These are phyloP conservation scores for Ceratocystis harringtonii DNA, from an alignment of 2,329 filamentous ascomycete species.

Conservation along the genomic window DNA sequence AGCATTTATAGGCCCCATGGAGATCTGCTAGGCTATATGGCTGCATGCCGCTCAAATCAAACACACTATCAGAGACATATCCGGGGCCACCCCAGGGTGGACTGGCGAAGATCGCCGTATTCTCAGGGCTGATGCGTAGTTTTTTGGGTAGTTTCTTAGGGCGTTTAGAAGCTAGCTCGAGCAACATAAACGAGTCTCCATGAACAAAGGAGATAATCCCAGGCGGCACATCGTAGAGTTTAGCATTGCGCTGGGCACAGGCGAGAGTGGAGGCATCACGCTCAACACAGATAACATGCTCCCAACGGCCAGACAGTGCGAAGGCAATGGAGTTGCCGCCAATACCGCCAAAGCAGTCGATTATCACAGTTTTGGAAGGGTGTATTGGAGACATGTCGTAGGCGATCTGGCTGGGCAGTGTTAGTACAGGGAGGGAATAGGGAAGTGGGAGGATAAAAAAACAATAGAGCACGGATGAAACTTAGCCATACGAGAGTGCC, in stretches of 20 bases:
- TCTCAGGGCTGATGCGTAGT: constrained; percentile 28
- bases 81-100: constrained; percentile 46
- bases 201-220: constrained; percentile 67
- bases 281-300: constrained; percentile 76
- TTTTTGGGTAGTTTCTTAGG: constrained; percentile 27
- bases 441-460: background rate
- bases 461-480: background rate
- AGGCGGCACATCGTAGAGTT: constrained; percentile 62
- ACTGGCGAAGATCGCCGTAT: constrained; percentile 40
- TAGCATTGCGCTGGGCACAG: constrained; percentile 85
- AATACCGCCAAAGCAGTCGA: constrained; percentile 83
- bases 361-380: constrained; percentile 46
- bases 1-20: constrained; percentile 43
- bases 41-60: constrained; percentile 73
- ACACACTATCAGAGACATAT: constrained; percentile 49
- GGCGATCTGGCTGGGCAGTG: constrained; percentile 50
- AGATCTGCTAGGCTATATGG: constrained; percentile 61
- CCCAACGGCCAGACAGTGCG: constrained; percentile 64
- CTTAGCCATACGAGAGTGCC: too few species aligned
- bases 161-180: constrained; percentile 17
- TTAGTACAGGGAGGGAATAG: constrained; percentile 12
- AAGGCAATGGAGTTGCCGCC: constrained; percentile 96
- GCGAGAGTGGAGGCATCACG: constrained; percentile 63
- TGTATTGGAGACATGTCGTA: constrained; percentile 47
- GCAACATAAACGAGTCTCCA: constrained; percentile 60